Evolutionary conservation across 495 filamentous ascomycete genomes (phyloP).

Genomic region (Penicillium alfredii): DNA sequence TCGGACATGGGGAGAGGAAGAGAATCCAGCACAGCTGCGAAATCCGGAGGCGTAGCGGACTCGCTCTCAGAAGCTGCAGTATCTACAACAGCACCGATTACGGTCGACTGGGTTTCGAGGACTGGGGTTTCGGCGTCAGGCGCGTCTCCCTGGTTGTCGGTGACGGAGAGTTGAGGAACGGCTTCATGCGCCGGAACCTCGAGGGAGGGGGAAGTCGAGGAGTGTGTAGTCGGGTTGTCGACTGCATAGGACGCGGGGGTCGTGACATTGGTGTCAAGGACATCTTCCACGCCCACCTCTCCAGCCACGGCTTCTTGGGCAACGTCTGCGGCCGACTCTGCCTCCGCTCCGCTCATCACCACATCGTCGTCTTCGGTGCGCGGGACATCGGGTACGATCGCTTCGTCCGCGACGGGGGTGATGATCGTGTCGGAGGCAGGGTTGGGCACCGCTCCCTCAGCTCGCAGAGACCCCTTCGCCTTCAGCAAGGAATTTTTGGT

Average conservation of each 20-base stretch:
- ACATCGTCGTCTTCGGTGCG: too few species aligned
- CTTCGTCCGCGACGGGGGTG: slow-evolving; percentile 14
- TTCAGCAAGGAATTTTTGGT: background rate
- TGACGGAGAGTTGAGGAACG: slow-evolving; percentile 1
- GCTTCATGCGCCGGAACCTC: slow-evolving; percentile 5
- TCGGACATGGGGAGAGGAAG: slow-evolving; percentile 12
- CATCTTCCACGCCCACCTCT: slow-evolving; percentile 3
- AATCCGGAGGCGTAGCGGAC: slow-evolving; percentile 6
- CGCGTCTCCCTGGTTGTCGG: too few species aligned
- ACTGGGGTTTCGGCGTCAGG: slow-evolving; percentile 2
- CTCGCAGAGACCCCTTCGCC: background rate
- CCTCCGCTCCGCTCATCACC: too few species aligned
- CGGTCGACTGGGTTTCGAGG: slow-evolving; percentile 3
- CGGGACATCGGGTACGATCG: slow-evolving; percentile 3
- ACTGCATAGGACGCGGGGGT: slow-evolving; percentile 12
- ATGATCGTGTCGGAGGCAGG: slow-evolving; percentile 10
- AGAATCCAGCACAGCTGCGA: slow-evolving; percentile 6
- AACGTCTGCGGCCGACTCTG: too few species aligned
- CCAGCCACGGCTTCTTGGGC: background rate
- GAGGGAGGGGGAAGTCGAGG: slow-evolving; percentile 6
- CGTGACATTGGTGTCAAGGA: slow-evolving; percentile 5
- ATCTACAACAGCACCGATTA: background rate
- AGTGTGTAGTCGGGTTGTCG: slow-evolving; percentile 1
- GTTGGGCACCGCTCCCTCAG: too few species aligned
- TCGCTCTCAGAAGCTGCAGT: slow-evolving; percentile 2